A percentile compares a stretch with the other conserved stretches of the same genome.
These are phyloP conservation scores for Eucalyptus fibrosa DNA, from an alignment of 345 rosid genomes.

Conservation along the genomic window DNA sequence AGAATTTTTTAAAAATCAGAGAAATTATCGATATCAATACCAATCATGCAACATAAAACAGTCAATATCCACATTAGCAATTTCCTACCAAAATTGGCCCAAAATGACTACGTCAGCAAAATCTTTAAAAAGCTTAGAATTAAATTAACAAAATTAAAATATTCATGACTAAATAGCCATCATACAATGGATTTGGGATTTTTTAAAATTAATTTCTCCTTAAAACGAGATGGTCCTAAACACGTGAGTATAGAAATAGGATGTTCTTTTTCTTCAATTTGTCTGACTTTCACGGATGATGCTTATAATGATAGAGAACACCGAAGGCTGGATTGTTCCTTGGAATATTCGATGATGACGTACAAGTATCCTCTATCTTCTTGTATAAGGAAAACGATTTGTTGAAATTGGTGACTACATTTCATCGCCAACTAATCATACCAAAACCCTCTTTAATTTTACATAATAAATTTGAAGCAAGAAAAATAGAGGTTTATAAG, in stretches of 20 bases:
- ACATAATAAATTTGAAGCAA: not conserved
- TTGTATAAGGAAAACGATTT: not conserved
- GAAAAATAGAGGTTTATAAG: not conserved
- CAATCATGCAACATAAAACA: not conserved
- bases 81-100: accelerated
- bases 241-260: not conserved
- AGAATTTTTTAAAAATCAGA: not conserved
- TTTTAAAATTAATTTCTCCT: not conserved
- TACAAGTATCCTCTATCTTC: not conserved
- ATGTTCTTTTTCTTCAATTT: not conserved
- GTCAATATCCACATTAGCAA: accelerated
- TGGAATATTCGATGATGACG: not conserved
- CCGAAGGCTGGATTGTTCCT: not conserved
- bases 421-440: not conserved
- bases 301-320: not conserved
- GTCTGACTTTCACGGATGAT: not conserved
- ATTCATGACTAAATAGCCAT: not conserved
- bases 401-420: not conserved
- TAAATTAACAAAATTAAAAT: not conserved
- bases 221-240: not conserved
- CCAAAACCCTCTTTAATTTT: not conserved
- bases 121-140: not conserved
- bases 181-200: not conserved
- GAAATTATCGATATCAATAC: accelerated
- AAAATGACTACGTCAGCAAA: not conserved